These are phyloP conservation scores for Penstemon barbatus DNA, from an alignment of 257 asterid species.

Conservation along the genomic window DNA sequence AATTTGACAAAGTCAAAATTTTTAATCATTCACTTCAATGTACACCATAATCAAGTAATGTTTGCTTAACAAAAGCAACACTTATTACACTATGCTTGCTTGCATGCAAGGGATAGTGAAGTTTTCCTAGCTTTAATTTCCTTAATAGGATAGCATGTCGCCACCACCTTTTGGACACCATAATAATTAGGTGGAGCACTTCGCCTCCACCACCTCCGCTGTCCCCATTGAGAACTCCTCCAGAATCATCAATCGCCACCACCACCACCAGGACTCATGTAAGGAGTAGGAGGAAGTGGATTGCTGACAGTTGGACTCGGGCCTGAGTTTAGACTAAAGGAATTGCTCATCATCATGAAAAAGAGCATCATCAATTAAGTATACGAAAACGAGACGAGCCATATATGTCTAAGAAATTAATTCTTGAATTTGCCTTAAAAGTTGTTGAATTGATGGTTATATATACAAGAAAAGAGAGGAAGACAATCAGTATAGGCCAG, in stretches of 20 bases:
- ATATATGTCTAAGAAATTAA: not conserved
- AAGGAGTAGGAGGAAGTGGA: not conserved
- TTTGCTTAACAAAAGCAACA: not conserved
- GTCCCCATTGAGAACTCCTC: conserved; percentile 15
- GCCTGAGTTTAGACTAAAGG: not conserved
- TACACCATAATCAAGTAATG: not conserved
- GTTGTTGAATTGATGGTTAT: not conserved
- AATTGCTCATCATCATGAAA: conserved; percentile 5
- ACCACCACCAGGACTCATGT: conserved; percentile 10
- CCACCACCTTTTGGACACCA: not conserved
- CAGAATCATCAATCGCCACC: conserved; percentile 16
- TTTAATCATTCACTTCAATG: too few species aligned
- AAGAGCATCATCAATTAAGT: conserved; percentile 6
- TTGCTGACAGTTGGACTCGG: not conserved
- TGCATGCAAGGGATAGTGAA: conserved; percentile 7
- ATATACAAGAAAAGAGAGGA: conserved; percentile 11
- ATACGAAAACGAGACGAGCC: conserved; percentile 23
- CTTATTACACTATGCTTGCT: not conserved
- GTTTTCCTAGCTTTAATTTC: conserved; percentile 17
- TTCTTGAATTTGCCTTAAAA: not conserved
- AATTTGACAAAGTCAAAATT: too few species aligned
- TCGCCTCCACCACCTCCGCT: not conserved
- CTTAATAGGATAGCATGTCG: not conserved
- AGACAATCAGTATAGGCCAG: not conserved
- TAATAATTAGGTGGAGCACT: not conserved